phyloP scores from a whole-genome alignment of 2,329 filamentous ascomycete genomes.

The Aspergillus ochraceus region DNA sequence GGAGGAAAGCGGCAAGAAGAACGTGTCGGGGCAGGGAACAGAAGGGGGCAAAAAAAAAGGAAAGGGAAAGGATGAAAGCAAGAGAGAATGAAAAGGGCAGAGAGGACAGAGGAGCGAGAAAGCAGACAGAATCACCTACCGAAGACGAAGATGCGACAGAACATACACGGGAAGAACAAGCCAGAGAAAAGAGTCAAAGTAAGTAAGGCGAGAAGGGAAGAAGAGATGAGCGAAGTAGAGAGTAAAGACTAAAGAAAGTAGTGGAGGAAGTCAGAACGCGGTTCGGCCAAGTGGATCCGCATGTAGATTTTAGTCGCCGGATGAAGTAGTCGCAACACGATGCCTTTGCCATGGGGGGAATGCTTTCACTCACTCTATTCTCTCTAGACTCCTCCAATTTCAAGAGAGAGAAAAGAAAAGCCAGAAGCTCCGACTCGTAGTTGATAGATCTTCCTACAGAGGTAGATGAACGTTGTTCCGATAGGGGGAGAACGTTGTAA shows the following conservation, averaged over 20 bases:
- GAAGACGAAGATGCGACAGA: not conserved
- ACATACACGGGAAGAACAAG: not conserved
- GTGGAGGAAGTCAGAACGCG: conserved; percentile 15
- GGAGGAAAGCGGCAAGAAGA: not conserved
- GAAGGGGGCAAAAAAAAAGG: not conserved
- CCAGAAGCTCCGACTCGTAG: too few species aligned
- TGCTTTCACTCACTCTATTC: too few species aligned
- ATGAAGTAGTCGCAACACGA: conserved; percentile 11
- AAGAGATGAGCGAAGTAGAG: conserved; percentile 1
- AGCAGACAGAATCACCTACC: not conserved
- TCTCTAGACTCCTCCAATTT: too few species aligned
- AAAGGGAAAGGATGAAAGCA: not conserved
- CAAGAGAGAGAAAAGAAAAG: too few species aligned
- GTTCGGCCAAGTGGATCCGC: conserved; percentile 20
- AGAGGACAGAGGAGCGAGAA: not conserved
- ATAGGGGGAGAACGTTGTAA: not conserved
- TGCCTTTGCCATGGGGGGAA: too few species aligned
- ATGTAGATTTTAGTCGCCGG: conserved; percentile 14
- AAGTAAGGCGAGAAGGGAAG: not conserved
- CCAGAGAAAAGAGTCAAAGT: not conserved
- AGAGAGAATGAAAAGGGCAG: not conserved
- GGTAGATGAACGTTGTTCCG: too few species aligned
- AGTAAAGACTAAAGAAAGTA: conserved; percentile 3
- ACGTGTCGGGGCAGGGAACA: not conserved
- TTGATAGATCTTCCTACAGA: not conserved